Percentiles rank a stretch among this genome's conserved stretches.
Conservation (phyloP, 306 rosid genomes). For the Citrullus amarus region DNA sequence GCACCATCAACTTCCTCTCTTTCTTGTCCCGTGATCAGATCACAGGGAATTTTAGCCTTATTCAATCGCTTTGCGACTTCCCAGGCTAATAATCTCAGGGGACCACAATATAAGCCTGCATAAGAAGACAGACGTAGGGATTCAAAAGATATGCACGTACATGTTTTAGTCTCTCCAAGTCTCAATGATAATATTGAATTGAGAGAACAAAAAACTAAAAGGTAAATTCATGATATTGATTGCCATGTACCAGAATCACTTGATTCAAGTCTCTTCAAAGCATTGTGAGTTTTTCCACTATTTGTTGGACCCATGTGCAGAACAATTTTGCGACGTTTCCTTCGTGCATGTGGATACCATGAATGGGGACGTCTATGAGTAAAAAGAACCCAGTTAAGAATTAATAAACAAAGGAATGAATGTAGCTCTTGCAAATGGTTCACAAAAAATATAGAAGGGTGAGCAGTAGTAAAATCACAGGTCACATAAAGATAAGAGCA, state of each 20-base stretch:
- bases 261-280: slow-evolving; percentile 64
- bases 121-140: background rate
- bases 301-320: slow-evolving; percentile 96
- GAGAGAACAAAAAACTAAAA: background rate
- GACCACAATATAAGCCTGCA: slow-evolving; percentile 91
- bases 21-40: slow-evolving; percentile 87
- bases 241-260: slow-evolving; percentile 68
- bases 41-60: slow-evolving; percentile 81
- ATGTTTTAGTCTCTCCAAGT: background rate
- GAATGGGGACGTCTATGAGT: slow-evolving; percentile 68
- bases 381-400: background rate
- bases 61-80: slow-evolving; percentile 86
- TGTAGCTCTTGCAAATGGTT: background rate
- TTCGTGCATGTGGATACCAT: slow-evolving; percentile 86
- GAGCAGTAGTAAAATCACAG: background rate
- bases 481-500: background rate
- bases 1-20: slow-evolving; percentile 82
- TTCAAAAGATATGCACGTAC: background rate
- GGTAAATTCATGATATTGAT: background rate
- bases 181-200: background rate
- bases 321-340: slow-evolving; percentile 61
- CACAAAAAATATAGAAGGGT: background rate
- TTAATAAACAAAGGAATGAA: background rate
- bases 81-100: slow-evolving; percentile 96
- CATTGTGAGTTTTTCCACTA: slow-evolving; percentile 90